A percentile compares a stretch with the other conserved stretches of the same genome.
Conservation (phyloP, 495 filamentous ascomycete genomes). For the Trichoderma erinaceum region DNA sequence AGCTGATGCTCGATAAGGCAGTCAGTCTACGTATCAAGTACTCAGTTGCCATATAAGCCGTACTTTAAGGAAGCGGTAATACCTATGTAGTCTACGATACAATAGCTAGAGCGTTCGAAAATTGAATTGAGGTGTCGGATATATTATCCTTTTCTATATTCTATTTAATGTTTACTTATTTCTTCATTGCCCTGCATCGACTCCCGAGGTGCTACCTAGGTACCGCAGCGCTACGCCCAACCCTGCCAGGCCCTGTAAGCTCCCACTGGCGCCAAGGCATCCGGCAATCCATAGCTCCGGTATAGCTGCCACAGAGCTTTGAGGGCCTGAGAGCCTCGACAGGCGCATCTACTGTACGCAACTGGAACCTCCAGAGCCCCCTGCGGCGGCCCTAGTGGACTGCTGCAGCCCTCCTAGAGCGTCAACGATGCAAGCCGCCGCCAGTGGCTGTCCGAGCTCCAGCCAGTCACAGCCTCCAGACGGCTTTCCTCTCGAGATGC, state of each 20-base stretch:
- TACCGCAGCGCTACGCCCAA: too few relatives aligned
- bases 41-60: too few relatives aligned
- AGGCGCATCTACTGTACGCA: not conserved
- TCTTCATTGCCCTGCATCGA: too few relatives aligned
- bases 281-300: not conserved
- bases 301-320: not conserved
- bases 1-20: too few relatives aligned
- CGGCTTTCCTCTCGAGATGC: not conserved
- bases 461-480: not conserved
- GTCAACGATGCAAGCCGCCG: not conserved
- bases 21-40: too few relatives aligned
- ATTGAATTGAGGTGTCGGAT: too few relatives aligned
- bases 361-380: not conserved
- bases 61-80: too few relatives aligned
- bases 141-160: too few relatives aligned
- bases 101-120: too few relatives aligned
- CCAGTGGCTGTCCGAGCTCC: not conserved
- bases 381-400: not conserved
- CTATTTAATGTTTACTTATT: too few relatives aligned
- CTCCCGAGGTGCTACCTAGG: too few relatives aligned
- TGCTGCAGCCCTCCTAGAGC: not conserved
- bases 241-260: not conserved
- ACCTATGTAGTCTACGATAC: too few relatives aligned
- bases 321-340: not conserved
- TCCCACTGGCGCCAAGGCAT: not conserved